Conservation (phyloP, 495 filamentous ascomycete species). For the Podospora pseudocomata region DNA sequence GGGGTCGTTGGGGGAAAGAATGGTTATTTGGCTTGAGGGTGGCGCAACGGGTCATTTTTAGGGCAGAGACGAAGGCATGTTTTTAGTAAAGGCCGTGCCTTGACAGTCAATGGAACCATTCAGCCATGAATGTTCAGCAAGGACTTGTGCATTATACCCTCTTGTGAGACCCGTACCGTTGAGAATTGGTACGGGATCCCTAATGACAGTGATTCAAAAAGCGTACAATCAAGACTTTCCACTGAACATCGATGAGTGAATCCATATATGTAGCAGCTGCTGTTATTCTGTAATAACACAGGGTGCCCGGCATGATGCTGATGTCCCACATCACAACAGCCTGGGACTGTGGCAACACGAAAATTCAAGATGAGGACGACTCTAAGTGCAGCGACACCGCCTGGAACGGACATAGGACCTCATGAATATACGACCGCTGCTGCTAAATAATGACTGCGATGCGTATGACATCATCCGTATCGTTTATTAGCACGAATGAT, state of each 20-base stretch:
- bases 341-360: too few relatives aligned
- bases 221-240: background rate
- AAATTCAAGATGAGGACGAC: too few relatives aligned
- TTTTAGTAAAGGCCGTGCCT: slow-evolving; percentile 28
- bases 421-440: too few relatives aligned
- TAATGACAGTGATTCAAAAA: background rate
- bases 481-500: background rate
- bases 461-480: background rate
- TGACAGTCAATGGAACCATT: slow-evolving; percentile 35
- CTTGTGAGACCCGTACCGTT: background rate
- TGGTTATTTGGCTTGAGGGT: slow-evolving; percentile 36
- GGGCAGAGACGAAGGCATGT: slow-evolving; percentile 33
- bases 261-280: too few relatives aligned
- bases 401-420: too few relatives aligned
- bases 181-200: background rate
- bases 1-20: slow-evolving; percentile 31
- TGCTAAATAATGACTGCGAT: background rate
- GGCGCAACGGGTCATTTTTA: slow-evolving; percentile 35
- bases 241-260: background rate
- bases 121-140: slow-evolving; percentile 16
- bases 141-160: background rate
- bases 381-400: too few relatives aligned
- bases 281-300: too few relatives aligned
- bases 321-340: too few relatives aligned
- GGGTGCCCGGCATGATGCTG: too few relatives aligned